Evolutionary conservation across 306 rosid genomes (phyloP), one percentile per base, ranked within the genome.

Genomic region (Hylodesmum podocarpum): DNA sequence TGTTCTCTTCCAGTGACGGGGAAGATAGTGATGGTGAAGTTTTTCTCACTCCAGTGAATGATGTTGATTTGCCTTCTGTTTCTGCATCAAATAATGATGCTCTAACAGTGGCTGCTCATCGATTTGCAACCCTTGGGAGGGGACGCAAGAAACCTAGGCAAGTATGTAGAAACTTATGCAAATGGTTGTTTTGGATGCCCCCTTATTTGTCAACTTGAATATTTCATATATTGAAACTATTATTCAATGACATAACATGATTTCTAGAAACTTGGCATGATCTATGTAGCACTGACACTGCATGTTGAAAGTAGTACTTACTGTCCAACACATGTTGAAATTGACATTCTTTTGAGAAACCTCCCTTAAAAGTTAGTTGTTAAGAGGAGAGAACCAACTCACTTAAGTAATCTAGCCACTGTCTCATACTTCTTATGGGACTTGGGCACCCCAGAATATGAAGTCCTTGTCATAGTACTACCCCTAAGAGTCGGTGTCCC

Each of bases 11-110:
- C 44, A 94, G 97, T 53, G 96, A 92, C 0, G 91, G 85, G 8
- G 98, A 94, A 64, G 94, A 87, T 46, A 89, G 87, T 70, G 98
- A 94, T 64, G 55, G 84, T 0, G 98, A 94, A 28, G 57, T 79
- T 28, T 59, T 86, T 47, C 81, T 94, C 9, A 68, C 80, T 62
- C 90, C 95, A 0, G 75, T 89, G 36, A 70, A 75, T 66, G 97
- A 92, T 80, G 28, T 86, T 79, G 98, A 94, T 74, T 84, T 92
- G 88, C 97, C 98, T 78, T 24, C 86, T 70, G 74, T 87, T 31
- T 77, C 86, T 53, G 80, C 83, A 13, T 76, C 89, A 53, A 83
- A 86, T 57, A 81, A 80, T 58, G 97, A 88, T 15, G 88, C 93
- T 68, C 29, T 89, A 68, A 85, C 89, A 37, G 44, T 88, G 57